Conservation (phyloP, 352 stramenopile genomes). For the Bremia lactucae region DNA sequence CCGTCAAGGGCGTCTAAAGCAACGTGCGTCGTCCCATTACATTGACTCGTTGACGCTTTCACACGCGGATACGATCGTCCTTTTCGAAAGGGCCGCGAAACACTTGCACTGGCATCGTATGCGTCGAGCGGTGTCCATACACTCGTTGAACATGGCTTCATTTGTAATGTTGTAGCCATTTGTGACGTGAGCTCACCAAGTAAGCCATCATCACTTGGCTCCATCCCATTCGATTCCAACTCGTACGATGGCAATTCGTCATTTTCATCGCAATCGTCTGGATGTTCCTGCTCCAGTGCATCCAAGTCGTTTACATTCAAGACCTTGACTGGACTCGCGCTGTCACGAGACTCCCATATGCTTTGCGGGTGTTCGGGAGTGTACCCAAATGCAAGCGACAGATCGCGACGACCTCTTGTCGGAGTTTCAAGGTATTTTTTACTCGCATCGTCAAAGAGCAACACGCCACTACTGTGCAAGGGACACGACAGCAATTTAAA, state of each 20-base stretch:
- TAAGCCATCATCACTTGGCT: slow-evolving; percentile 3
- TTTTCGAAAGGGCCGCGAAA: slow-evolving; percentile 61
- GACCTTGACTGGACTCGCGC: slow-evolving; percentile 14
- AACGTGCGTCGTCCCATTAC: too few relatives aligned
- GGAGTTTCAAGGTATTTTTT: slow-evolving; percentile 43
- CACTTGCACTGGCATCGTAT: slow-evolving; percentile 62
- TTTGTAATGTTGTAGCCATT: not conserved
- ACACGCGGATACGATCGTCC: slow-evolving; percentile 50
- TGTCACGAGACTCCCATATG: slow-evolving; percentile 14
- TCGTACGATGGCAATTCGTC: not conserved
- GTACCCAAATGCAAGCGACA: slow-evolving; percentile 16
- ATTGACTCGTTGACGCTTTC: too few relatives aligned
- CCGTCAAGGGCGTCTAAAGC: slow-evolving; percentile 42
- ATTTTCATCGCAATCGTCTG: slow-evolving; percentile 14
- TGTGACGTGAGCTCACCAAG: not conserved
- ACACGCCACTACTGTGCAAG: slow-evolving; percentile 53
- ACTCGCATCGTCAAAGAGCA: slow-evolving; percentile 71
- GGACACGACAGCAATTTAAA: slow-evolving; percentile 81
- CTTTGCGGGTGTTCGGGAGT: slow-evolving; percentile 12
- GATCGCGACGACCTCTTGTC: slow-evolving; percentile 6
- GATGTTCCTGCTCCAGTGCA: too few relatives aligned
- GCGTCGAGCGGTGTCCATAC: slow-evolving; percentile 55
- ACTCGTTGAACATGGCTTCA: too few relatives aligned
- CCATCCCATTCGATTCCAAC: not conserved
- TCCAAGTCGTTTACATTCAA: slow-evolving; percentile 43